phyloP scores from a whole-genome alignment of 768 basidiomycete species.

The Strobilomyces dryophilus region DNA sequence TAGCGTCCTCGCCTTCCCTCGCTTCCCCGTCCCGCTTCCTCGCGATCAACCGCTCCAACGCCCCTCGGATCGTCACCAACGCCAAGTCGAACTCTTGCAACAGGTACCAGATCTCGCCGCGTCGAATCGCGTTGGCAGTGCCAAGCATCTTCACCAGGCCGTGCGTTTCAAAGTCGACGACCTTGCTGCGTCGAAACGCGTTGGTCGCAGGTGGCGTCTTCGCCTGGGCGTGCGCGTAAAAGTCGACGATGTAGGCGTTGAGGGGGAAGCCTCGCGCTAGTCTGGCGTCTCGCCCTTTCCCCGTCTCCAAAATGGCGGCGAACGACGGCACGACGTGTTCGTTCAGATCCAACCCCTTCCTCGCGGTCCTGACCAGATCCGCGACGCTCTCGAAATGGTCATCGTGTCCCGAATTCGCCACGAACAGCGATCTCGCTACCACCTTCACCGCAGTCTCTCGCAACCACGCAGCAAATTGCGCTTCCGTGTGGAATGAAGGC shows the following conservation, averaged over 20 bases:
- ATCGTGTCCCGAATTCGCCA: conserved; percentile 62
- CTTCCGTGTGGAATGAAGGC: background rate
- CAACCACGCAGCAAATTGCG: conserved; percentile 37
- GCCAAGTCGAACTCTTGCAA: conserved; percentile 56
- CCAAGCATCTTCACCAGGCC: conserved; percentile 50
- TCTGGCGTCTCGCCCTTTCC: background rate
- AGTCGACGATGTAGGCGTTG: conserved; percentile 68
- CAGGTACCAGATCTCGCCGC: conserved; percentile 61
- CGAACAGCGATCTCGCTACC: conserved; percentile 55
- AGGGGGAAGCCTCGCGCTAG: conserved; percentile 22
- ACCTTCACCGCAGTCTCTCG: conserved; percentile 34
- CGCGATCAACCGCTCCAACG: conserved; percentile 45
- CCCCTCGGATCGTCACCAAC: conserved; percentile 45
- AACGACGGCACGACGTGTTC: conserved; percentile 60
- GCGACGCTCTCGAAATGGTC: conserved; percentile 48
- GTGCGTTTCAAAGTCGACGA: conserved; percentile 37
- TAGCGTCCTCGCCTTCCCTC: conserved; percentile 5
- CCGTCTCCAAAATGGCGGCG: conserved; percentile 24
- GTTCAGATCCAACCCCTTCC: conserved; percentile 53
- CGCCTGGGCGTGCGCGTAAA: conserved; percentile 61
- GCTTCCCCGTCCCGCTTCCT: conserved; percentile 20
- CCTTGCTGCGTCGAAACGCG: conserved; percentile 53
- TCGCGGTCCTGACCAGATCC: conserved; percentile 50
- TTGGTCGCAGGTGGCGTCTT: conserved; percentile 47
- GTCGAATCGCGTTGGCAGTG: conserved; percentile 53